Conservation (phyloP, 2,329 filamentous ascomycete genomes). For the Aspergillus piperis region DNA sequence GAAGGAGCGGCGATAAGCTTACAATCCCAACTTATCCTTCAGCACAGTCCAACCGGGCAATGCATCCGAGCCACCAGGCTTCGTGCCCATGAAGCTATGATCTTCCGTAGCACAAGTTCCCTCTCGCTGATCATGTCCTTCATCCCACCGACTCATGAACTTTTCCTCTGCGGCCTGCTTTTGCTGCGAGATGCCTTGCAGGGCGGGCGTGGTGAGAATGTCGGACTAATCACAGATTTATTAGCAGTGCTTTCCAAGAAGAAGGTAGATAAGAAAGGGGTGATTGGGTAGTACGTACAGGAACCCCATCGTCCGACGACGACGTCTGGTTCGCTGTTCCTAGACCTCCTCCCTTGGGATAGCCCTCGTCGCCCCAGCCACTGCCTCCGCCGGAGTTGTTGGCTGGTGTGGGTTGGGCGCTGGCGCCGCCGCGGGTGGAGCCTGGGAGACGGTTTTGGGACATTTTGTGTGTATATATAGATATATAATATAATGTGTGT, state of each 20-base stretch:
- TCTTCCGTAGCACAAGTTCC: constrained; percentile 33
- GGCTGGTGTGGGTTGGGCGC: constrained; percentile 31
- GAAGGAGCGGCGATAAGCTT: neutral
- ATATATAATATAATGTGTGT: too few relatives aligned
- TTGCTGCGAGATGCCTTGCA: constrained; percentile 12
- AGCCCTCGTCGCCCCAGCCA: constrained; percentile 26
- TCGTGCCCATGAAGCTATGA: constrained; percentile 32
- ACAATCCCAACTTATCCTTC: constrained; percentile 22
- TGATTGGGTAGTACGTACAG: constrained; percentile 19
- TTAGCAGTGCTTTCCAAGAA: neutral
- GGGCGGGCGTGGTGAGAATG: neutral
- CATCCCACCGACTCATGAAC: constrained; percentile 18
- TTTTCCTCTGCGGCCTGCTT: constrained; percentile 28
- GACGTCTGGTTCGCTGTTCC: neutral
- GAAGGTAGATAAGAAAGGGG: neutral
- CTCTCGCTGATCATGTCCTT: constrained; percentile 13
- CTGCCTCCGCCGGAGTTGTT: constrained; percentile 29
- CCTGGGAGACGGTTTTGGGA: constrained; percentile 18
- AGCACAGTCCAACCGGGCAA: constrained; percentile 33
- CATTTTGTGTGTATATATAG: neutral
- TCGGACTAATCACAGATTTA: neutral
- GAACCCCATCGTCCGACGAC: neutral
- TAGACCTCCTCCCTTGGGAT: constrained; percentile 23
- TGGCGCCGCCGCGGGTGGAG: constrained; percentile 27
- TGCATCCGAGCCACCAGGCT: constrained; percentile 30